A percentile compares a stretch with the other conserved stretches of the same genome.
Conservation (phyloP, 768 basidiomycete species). For the Lentinula aciculospora region DNA sequence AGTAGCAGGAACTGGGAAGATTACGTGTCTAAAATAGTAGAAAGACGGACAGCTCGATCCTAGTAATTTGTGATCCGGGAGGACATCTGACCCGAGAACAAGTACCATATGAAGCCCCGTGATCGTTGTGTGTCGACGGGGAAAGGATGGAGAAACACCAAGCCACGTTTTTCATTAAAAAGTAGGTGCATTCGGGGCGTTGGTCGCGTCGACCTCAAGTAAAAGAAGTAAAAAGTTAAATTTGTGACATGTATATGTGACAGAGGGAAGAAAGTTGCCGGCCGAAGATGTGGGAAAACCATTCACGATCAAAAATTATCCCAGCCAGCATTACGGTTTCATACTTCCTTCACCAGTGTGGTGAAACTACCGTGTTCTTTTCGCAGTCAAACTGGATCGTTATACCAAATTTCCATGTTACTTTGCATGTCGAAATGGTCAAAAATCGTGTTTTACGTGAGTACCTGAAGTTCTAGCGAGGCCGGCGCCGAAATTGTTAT, state of each 20-base stretch:
- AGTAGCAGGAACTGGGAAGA: not conserved
- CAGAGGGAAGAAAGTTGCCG: not conserved
- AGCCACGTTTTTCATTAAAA: not conserved
- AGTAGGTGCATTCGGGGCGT: not conserved
- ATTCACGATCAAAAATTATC: conserved; percentile 1
- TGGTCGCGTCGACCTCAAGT: not conserved
- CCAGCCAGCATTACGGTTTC: not conserved
- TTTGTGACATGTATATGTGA: not conserved
- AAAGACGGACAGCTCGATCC: not conserved
- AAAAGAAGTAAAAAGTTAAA: too few species aligned
- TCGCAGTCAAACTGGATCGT: conserved; percentile 35
- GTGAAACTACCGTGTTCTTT: conserved; percentile 12
- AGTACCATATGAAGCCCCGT: not conserved
- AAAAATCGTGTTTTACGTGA: conserved; percentile 32
- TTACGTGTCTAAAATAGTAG: not conserved
- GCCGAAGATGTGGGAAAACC: conserved; percentile 2
- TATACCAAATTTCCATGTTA: conserved; percentile 21
- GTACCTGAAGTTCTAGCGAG: conserved; percentile 13
- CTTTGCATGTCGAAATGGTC: conserved; percentile 31
- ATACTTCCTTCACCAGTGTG: conserved; percentile 9
- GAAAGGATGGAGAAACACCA: not conserved
- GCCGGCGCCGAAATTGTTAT: conserved; percentile 12
- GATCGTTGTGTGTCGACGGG: not conserved
- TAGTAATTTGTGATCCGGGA: not conserved
- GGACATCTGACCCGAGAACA: not conserved